These are phyloP conservation scores for Pseudogymnoascus sp. DNA, from an alignment of 2,329 filamentous ascomycete genomes.

Conservation along the genomic window DNA sequence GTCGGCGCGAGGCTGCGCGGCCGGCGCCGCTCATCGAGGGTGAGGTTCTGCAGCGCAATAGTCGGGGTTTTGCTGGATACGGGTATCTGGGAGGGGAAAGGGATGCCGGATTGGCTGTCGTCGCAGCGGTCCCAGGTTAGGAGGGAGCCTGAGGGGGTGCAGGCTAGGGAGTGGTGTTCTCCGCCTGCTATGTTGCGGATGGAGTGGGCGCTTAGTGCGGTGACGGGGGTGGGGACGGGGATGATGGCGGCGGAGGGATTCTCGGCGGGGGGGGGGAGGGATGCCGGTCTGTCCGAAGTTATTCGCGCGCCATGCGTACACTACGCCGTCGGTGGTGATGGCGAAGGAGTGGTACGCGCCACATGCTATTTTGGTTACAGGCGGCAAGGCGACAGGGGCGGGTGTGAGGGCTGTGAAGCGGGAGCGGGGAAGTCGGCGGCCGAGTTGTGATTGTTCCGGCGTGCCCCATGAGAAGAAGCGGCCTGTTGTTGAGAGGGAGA, in stretches of 20 bases:
- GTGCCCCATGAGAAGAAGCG: slow-evolving; percentile 56
- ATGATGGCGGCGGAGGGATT: slow-evolving; percentile 63
- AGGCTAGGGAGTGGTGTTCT: slow-evolving; percentile 64
- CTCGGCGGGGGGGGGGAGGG: slow-evolving; percentile 50
- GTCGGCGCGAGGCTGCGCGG: slow-evolving; percentile 65
- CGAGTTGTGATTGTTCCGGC: slow-evolving; percentile 61
- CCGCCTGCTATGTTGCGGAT: slow-evolving; percentile 63
- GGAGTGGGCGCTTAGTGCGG: slow-evolving; percentile 51
- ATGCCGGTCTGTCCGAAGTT: slow-evolving; percentile 76
- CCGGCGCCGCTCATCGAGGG: slow-evolving; percentile 54
- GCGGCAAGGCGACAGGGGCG: slow-evolving; percentile 26
- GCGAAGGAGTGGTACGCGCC: slow-evolving; percentile 80
- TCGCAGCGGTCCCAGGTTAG: slow-evolving; percentile 53
- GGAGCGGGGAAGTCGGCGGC: slow-evolving; percentile 32
- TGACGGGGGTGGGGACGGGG: slow-evolving; percentile 57
- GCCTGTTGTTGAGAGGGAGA: slow-evolving; percentile 49
- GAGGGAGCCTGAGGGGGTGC: slow-evolving; percentile 46
- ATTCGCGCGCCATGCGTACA: slow-evolving; percentile 81
- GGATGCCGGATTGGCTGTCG: slow-evolving; percentile 41
- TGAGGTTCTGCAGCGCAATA: too few relatives aligned
- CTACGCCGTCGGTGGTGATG: slow-evolving; percentile 55
- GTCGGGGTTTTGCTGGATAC: too few relatives aligned
- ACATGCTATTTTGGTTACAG: slow-evolving; percentile 34
- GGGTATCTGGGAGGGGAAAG: too few relatives aligned
- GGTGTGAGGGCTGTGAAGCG: slow-evolving; percentile 22